Evolutionary conservation across 805 yeast genomes (phyloP), one percentile per base, ranked within the genome.

Genomic region (Candida xiaguanensis): DNA sequence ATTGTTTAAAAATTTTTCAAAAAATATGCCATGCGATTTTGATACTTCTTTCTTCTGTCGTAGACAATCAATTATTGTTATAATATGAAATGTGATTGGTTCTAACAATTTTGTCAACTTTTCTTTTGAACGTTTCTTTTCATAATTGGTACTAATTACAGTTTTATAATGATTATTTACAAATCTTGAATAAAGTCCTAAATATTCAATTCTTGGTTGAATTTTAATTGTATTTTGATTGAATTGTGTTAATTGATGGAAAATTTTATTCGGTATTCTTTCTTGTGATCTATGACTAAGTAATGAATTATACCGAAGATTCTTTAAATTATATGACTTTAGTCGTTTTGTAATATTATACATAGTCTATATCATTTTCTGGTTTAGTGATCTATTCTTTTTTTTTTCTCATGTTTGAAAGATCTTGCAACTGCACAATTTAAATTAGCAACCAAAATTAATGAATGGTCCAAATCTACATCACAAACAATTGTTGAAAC

Each of bases 71-170:
- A 36, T 15, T 2, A 36, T 36, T 12, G 23, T 25, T 19, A 36
- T 19, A 7, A 41, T 38, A 25, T 51, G 51, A 33, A 45, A 51
- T 20, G 42, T 28, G 6, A 49, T 28, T 5, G 49, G 47, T 34
- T 51, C 55, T 19, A 51, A 35, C 15, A 51, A 31, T 8, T 34
- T 15, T 19, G 28, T 22, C 9, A 37, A 30, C 18, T 34, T 41
- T 14, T 20, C 31, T 12, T 16, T 20, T 3, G 41, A 38, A 4
- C 8, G 13, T 14, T 25, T 25, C 18, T 20, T 27, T 12, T 18
- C 15, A 11, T 12, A 23, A 15, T 25, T 22, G 5, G 39, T 27
- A 27, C 31, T 36, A 15, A 40, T 11, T 3, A 26, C 18, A 11
- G 32, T 20, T 13, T 36, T 11, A 29, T 24, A 18, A 16, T 23